Evolutionary conservation across 1,139 yeast genomes (phyloP), one percentile per base, ranked within the genome.

Genomic region (Petasospora fabianii): DNA sequence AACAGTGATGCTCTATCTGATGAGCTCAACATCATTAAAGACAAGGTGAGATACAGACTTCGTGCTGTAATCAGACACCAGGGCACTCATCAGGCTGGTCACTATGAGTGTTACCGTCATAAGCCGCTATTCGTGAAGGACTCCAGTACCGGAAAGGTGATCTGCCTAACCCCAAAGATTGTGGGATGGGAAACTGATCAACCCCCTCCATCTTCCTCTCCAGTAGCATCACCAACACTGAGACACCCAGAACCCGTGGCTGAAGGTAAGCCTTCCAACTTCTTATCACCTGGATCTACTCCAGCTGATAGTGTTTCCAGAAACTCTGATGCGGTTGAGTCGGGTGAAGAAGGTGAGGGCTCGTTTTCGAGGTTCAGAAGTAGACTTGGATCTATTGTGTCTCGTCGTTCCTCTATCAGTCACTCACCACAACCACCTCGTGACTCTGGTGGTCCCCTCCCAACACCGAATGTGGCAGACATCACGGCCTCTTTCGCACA

Each of bases 11-110:
- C 38, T 7, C 7, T 33, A 13, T 41, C 47, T 13, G 51, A 41
- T 13, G 50, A 51, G 28, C 37, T 51, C 24, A 50, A 52, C 29
- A 26, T 43, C 27, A 30, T 44, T 9, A 52, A 42, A 24, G 48
- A 41, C 21, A 50, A 48, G 6, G 56, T 56, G 49, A 71, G 64
- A 32, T 88, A 86, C 58, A 67, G 68, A 44, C 67, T 92, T 27
- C 74, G 73, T 48, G 85, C 96, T 1, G 67, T 87, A 50, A 79
- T 92, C 18, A 73, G 87, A 46, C 98, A 92, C 57, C 77, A 80
- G 38, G 98, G 97, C 0, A 80, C 94, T 1, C 97, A 92, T 60
- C 74, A 83, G 15, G 78, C 81, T 34, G 98, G 97, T 1, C 98
- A 92, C 58, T 92, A 85, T 55, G 94, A 84, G 54, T 82, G 92